Percentiles rank a stretch among this genome's conserved stretches.
Evolutionary conservation across 2,329 filamentous ascomycete species (phyloP).

Genomic region (Mariannaea elegans): DNA sequence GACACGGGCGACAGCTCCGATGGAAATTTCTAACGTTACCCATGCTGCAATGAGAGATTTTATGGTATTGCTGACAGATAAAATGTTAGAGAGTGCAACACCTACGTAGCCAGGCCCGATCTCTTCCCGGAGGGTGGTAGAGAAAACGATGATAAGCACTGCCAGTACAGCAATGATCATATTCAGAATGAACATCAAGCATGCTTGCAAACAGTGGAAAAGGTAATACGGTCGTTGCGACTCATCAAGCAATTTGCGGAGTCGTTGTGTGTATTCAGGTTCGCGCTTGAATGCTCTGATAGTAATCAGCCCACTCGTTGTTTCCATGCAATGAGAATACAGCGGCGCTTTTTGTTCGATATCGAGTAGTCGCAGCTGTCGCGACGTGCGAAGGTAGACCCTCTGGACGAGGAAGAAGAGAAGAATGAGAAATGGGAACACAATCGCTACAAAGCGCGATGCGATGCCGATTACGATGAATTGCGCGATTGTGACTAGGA

Average conservation of each 20-base stretch:
- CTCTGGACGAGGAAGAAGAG: constrained; percentile 40
- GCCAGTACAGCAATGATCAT: constrained; percentile 50
- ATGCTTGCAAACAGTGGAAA: constrained; percentile 58
- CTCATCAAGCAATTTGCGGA: constrained; percentile 42
- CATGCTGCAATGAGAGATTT: constrained; percentile 46
- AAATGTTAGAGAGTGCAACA: constrained; percentile 39
- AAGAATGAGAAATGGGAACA: constrained; percentile 49
- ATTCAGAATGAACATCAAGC: constrained; percentile 59
- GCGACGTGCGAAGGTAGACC: constrained; percentile 45
- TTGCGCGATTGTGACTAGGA: not conserved
- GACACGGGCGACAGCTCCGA: constrained; percentile 39
- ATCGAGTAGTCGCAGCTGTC: constrained; percentile 43
- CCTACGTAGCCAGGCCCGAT: constrained; percentile 29
- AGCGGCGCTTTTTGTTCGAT: constrained; percentile 44
- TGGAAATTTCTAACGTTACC: constrained; percentile 39
- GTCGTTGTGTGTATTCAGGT: constrained; percentile 28
- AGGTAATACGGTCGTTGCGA: constrained; percentile 49
- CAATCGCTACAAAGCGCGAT: not conserved
- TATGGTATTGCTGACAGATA: constrained; percentile 41
- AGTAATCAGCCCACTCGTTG: constrained; percentile 33
- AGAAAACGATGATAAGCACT: constrained; percentile 28
- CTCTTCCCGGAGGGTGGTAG: constrained; percentile 26
- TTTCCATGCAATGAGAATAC: constrained; percentile 42
- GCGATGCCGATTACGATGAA: not conserved
- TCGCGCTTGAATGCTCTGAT: constrained; percentile 50